A percentile compares a stretch with the other conserved stretches of the same genome.
Evolutionary conservation across 331 rosid species (phyloP).

Genomic region (Ulmus americana): DNA sequence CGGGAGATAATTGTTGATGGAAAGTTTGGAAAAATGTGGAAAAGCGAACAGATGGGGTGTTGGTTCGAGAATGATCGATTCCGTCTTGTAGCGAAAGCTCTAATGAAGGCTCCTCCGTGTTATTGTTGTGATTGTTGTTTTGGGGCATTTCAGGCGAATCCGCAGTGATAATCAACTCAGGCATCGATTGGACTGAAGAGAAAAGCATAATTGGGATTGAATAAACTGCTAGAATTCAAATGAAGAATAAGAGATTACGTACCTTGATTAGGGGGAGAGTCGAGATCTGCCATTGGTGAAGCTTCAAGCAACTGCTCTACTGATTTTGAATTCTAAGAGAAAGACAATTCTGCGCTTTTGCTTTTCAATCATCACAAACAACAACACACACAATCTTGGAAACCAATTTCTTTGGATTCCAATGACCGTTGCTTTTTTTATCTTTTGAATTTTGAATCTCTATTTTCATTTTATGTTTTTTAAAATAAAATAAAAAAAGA

Average conservation of each 20-base stretch:
- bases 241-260: too few species aligned
- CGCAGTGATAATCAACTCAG: constrained; percentile 59
- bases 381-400: constrained; percentile 14
- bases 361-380: constrained; percentile 7
- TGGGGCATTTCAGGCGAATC: constrained; percentile 55
- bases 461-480: too few species aligned
- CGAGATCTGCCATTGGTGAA: constrained; percentile 38
- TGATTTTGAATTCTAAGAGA: constrained; percentile 13
- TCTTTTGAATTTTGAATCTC: constrained; percentile 55
- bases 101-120: constrained; percentile 37
- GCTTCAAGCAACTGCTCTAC: not conserved
- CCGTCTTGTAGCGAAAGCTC: constrained; percentile 83
- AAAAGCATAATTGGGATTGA: not conserved
- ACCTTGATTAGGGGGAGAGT: constrained; percentile 2
- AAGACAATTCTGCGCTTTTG: not conserved
- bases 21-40: constrained; percentile 47
- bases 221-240: constrained; percentile 5
- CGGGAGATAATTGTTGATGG: constrained; percentile 43
- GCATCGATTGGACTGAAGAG: constrained; percentile 44
- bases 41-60: constrained; percentile 59
- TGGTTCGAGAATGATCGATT: constrained; percentile 41
- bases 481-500: too few species aligned
- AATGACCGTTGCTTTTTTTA: constrained; percentile 44
- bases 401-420: constrained; percentile 15
- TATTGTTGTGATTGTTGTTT: constrained; percentile 15